Conservation (phyloP, 345 rosid species). For the Citrus mangshanensis region DNA sequence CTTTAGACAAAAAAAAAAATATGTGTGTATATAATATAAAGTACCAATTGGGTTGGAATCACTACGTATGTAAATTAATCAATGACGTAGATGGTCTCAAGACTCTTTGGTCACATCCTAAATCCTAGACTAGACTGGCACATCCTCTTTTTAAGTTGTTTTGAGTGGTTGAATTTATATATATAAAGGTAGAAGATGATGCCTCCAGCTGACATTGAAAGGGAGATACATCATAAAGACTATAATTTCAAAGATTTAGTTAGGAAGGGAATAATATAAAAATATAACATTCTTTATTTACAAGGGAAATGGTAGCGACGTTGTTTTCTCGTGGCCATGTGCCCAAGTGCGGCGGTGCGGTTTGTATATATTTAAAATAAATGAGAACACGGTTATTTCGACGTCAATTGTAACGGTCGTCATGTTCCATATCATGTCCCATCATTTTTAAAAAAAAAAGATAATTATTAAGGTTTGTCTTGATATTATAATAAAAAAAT, state of each 20-base stretch:
- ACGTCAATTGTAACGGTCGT: slow-evolving; percentile 14
- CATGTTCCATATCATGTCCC: background rate
- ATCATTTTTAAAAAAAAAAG: too few relatives aligned
- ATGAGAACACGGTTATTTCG: background rate
- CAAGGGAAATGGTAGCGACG: slow-evolving; percentile 16
- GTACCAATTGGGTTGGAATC: too few relatives aligned
- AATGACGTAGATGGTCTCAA: background rate
- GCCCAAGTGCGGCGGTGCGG: slow-evolving; percentile 43
- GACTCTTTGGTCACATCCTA: background rate
- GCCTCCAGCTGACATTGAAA: background rate
- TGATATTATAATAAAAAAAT: too few relatives aligned
- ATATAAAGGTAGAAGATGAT: background rate
- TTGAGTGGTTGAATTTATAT: background rate
- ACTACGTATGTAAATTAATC: background rate
- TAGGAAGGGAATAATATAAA: background rate
- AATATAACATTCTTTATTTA: background rate
- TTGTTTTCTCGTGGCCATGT: slow-evolving; percentile 34
- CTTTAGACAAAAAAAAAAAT: too few relatives aligned
- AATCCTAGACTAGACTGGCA: background rate
- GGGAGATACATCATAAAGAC: background rate
- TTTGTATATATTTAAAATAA: background rate
- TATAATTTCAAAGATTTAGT: background rate
- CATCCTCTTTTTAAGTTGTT: background rate
- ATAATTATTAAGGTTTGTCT: too few relatives aligned
- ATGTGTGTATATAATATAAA: too few relatives aligned